phyloP scores from a whole-genome alignment of 2,329 filamentous ascomycete species.

The Didymella pomorum region DNA sequence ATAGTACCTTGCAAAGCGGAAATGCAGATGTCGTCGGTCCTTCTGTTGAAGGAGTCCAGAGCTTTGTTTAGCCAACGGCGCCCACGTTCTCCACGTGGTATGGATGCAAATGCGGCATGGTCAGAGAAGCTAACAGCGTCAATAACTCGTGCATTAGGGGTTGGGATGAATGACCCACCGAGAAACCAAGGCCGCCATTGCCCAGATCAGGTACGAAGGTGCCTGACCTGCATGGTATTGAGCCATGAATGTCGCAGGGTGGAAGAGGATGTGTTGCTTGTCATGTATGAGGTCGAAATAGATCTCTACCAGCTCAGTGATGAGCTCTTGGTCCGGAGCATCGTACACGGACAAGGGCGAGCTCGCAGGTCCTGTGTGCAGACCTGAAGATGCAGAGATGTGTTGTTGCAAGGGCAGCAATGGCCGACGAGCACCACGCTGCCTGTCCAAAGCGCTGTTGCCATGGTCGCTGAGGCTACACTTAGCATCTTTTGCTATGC shows the following conservation, averaged over 20 bases:
- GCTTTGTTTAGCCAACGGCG: constrained; percentile 15
- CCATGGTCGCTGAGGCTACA: constrained; percentile 9
- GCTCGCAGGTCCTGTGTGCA: neutral
- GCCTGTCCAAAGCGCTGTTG: neutral
- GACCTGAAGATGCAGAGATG: neutral
- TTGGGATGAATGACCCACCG: neutral
- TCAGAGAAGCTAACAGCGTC: constrained; percentile 5
- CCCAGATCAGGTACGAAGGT: constrained; percentile 10
- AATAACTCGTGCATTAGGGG: neutral
- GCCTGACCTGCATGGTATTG: constrained; percentile 7
- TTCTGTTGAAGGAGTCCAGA: constrained; percentile 4
- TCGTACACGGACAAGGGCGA: constrained; percentile 1
- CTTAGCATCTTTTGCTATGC: constrained; percentile 2
- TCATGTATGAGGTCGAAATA: constrained; percentile 16
- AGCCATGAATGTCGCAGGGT: constrained; percentile 10
- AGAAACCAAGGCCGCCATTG: constrained; percentile 9
- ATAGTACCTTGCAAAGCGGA: constrained; percentile 11
- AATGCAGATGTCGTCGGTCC: constrained; percentile 8
- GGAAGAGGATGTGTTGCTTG: constrained; percentile 16
- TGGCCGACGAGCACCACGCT: neutral
- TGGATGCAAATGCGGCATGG: constrained; percentile 4
- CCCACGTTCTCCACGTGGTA: constrained; percentile 4
- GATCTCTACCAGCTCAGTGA: constrained; percentile 7
- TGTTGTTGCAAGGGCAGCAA: constrained; percentile 9
- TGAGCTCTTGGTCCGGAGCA: constrained; percentile 2